A percentile compares a stretch with the other conserved stretches of the same genome.
Conservation (phyloP, 1,284 basidiomycete genomes). For the Papiliotrema laurentii region DNA sequence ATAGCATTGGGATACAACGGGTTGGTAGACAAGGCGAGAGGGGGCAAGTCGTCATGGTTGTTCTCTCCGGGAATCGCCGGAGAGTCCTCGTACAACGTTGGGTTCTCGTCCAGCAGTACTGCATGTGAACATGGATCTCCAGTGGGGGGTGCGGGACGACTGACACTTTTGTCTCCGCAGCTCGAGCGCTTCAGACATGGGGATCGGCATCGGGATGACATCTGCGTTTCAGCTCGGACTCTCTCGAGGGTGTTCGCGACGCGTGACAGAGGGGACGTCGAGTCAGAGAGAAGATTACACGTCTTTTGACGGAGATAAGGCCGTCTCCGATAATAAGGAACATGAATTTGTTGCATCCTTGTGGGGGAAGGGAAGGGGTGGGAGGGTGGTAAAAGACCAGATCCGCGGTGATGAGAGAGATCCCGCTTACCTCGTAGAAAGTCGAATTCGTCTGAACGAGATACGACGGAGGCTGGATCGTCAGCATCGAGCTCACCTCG, state of each 20-base stretch:
- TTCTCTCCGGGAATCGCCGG: conserved; percentile 6
- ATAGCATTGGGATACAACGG: conserved; percentile 42
- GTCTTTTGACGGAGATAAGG: conserved; percentile 19
- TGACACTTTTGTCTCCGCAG: conserved; percentile 30
- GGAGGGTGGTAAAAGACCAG: neutral
- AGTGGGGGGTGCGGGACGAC: neutral
- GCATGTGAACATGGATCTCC: neutral
- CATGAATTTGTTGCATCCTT: conserved; percentile 30
- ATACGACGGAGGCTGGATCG: conserved; percentile 29
- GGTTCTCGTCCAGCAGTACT: conserved; percentile 18
- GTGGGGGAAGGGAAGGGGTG: conserved; percentile 9
- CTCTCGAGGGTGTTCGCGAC: neutral
- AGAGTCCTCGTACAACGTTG: conserved; percentile 18
- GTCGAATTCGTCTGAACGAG: conserved; percentile 42
- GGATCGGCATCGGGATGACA: conserved; percentile 39
- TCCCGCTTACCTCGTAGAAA: conserved; percentile 40
- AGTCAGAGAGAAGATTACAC: conserved; percentile 47
- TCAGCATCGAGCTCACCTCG: neutral
- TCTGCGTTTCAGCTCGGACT: conserved; percentile 21
- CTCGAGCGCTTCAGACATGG: conserved; percentile 40
- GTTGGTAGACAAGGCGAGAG: conserved; percentile 36
- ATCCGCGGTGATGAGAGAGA: too few species aligned
- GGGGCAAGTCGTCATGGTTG: conserved; percentile 28
- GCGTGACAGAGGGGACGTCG: neutral
- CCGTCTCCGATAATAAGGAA: conserved; percentile 11